phyloP scores from a whole-genome alignment of 768 basidiomycete genomes.

The Russula virescens region DNA sequence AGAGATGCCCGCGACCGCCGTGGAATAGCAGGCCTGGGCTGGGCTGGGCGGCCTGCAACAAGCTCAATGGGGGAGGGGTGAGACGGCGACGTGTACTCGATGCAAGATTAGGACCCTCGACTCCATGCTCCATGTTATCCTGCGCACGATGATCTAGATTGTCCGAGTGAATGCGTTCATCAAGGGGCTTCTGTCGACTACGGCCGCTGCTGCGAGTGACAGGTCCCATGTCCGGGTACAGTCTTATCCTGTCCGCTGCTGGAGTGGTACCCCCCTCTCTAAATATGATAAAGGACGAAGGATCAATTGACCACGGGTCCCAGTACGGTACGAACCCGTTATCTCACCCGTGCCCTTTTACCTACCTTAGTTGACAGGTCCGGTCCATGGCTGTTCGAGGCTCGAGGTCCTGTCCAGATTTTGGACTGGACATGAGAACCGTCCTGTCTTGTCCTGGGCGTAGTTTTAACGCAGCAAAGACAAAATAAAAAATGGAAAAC shows the following conservation, averaged over 20 bases:
- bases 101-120: background rate
- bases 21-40: background rate
- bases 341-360: background rate
- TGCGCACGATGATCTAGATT: conserved; percentile 5
- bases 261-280: background rate
- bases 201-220: background rate
- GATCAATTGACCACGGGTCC: background rate
- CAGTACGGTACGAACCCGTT: background rate
- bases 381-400: background rate
- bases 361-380: conserved; percentile 3
- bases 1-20: conserved; percentile 1
- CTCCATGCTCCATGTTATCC: background rate
- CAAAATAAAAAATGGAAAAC: too few relatives aligned
- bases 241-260: background rate
- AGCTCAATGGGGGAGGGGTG: background rate
- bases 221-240: background rate
- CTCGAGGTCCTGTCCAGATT: background rate
- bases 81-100: background rate
- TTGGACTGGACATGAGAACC: background rate
- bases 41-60: background rate
- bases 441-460: background rate
- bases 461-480: background rate
- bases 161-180: background rate
- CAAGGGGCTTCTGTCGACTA: background rate
- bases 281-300: background rate